Evolutionary conservation across 2,329 filamentous ascomycete genomes (phyloP).

Genomic region (Chrysosphaeria jannelii): DNA sequence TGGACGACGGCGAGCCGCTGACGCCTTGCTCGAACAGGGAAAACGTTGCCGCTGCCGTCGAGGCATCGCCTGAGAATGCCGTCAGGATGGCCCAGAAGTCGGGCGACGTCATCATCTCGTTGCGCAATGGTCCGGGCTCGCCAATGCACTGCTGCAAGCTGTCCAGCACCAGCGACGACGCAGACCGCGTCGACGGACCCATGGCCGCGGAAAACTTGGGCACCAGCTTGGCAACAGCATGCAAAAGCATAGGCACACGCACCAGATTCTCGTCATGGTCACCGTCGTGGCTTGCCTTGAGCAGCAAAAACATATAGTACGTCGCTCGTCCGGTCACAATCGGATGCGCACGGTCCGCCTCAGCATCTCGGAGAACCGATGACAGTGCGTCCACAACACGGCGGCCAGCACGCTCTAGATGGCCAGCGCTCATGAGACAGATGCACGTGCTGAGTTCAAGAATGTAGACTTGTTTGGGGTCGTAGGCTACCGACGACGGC

Average conservation of each 20-base stretch:
- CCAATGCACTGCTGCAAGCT: constrained; percentile 58
- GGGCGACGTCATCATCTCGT: constrained; percentile 82
- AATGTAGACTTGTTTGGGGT: constrained; percentile 68
- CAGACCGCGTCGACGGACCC: too few species aligned
- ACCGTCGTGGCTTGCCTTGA: constrained; percentile 66
- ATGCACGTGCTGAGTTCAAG: constrained; percentile 70
- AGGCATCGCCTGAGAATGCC: constrained; percentile 34
- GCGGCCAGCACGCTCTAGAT: constrained; percentile 44
- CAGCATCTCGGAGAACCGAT: constrained; percentile 48
- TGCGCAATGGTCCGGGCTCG: constrained; percentile 46
- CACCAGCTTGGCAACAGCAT: constrained; percentile 53
- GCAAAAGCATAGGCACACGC: constrained; percentile 68
- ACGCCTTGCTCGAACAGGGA: constrained; percentile 58
- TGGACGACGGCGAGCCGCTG: constrained; percentile 42
- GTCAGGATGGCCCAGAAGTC: constrained; percentile 90
- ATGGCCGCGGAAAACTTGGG: constrained; percentile 30
- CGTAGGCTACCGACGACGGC: constrained; percentile 48
- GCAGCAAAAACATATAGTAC: constrained; percentile 58
- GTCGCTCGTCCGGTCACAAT: constrained; percentile 43
- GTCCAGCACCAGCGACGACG: constrained; percentile 44
- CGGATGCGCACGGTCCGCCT: constrained; percentile 48
- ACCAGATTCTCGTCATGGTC: constrained; percentile 82
- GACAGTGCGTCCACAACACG: constrained; percentile 56
- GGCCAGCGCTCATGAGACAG: constrained; percentile 43
- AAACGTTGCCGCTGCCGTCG: constrained; percentile 53